Evolutionary conservation across 73 alveolate species (phyloP), one percentile per base, ranked within the genome.

Genomic region (Tetrahymena thermophila): DNA sequence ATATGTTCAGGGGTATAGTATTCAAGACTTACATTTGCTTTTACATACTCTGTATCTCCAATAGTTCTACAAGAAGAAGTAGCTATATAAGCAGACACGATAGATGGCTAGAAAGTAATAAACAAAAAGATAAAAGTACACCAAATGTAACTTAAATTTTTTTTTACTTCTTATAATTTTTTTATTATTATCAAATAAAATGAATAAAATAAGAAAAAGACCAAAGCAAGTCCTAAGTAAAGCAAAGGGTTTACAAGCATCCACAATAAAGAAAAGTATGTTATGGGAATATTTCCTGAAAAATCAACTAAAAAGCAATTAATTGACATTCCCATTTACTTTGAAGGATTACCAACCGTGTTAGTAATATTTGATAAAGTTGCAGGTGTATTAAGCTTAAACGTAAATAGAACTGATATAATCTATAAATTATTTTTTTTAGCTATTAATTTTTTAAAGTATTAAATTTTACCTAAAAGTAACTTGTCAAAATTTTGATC

Each of bases 201-300:
- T 0, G 56, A 38, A 34, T 43, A 94, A 42, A 94, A 85, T 35
- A 84, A 44, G 31, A 40, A 28, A n/a, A 94, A 31, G 43, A 44
- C 8, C 83, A 50, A 50, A 50, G 15, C 28, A 50, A 50, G 83
- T 15, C 83, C 83, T 50, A 50, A 50, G 15, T 50, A 95, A 34
- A 95, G 28, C 11, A 89, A 35, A 35, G 97, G 97, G 85, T 50
- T 89, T 31, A 95, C 23, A 43, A 95, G 94, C 44, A 43, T 93
- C 97, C 97, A 95, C 35, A 95, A 85, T 93, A 95, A 56, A 35
- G 95, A 85, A 34, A 95, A 95, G 71, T 95, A 95, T 6, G 93
- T 13, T 25, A 95, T 50, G 1, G 43, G 58, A 35, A 84, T 93
- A 10, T 50, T 50, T 16, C 42, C 23, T 16, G 97, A 35, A 10